phyloP scores from a whole-genome alignment of 2,329 filamentous ascomycete species.

The Xylariaceae sp. region DNA sequence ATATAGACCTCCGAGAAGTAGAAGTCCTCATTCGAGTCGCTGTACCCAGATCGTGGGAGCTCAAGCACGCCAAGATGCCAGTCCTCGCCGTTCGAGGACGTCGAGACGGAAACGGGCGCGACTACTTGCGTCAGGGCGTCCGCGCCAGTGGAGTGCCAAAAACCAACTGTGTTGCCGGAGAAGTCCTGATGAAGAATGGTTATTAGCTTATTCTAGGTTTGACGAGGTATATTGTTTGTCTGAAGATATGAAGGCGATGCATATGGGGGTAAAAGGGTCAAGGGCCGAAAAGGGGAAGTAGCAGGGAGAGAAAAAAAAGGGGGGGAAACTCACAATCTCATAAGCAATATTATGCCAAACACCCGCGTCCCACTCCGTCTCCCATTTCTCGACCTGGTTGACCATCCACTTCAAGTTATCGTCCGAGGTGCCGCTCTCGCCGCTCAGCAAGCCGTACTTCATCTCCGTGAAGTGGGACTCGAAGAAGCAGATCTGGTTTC shows the following conservation, averaged over 20 bases:
- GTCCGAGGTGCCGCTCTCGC: constrained; percentile 42
- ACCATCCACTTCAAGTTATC: constrained; percentile 63
- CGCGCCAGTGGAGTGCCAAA: constrained; percentile 66
- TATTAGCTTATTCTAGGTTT: neutral
- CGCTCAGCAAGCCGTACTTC: constrained; percentile 62
- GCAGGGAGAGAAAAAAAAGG: neutral
- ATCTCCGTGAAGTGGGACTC: constrained; percentile 74
- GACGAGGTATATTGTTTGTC: neutral
- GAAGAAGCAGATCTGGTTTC: constrained; percentile 62
- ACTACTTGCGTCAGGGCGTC: constrained; percentile 56
- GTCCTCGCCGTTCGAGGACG: constrained; percentile 64
- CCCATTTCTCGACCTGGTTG: constrained; percentile 59
- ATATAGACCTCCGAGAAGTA: constrained; percentile 71
- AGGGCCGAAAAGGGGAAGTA: neutral
- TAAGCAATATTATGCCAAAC: constrained; percentile 75
- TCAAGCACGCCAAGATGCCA: constrained; percentile 71
- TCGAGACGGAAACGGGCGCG: constrained; percentile 54
- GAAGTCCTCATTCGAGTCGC: constrained; percentile 60
- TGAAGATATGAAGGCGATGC: too few species aligned
- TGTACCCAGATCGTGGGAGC: constrained; percentile 54
- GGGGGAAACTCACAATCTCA: constrained; percentile 46
- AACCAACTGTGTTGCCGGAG: constrained; percentile 53
- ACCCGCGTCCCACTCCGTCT: constrained; percentile 55
- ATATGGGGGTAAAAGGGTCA: neutral
- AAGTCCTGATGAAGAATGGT: constrained; percentile 45